Evolutionary conservation across 371 early-diverging fungal genomes (phyloP).

Genomic region (Choanephora cucurbitarum): DNA sequence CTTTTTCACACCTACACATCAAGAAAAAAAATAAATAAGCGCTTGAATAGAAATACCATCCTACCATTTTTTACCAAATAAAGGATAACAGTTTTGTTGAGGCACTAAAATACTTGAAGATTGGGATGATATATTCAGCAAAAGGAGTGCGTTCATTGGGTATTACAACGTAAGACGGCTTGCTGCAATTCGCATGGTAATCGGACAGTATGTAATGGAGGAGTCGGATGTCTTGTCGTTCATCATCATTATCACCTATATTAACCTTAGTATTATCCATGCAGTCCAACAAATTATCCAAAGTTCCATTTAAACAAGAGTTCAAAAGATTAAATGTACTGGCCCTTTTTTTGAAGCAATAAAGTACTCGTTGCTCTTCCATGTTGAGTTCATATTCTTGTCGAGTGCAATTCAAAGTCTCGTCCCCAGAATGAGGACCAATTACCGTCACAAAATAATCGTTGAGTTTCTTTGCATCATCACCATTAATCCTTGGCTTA

Average conservation of each 20-base stretch:
- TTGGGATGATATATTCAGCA: conserved; percentile 21
- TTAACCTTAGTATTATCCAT: conserved; percentile 9
- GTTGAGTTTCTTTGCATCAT: conserved; percentile 16
- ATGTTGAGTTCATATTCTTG: conserved; percentile 18
- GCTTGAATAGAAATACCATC: conserved; percentile 6
- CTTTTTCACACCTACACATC: conserved; percentile 21
- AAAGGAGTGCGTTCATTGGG: conserved; percentile 34
- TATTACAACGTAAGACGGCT: conserved; percentile 10
- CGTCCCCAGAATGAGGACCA: conserved; percentile 16
- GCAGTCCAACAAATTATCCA: conserved; percentile 9
- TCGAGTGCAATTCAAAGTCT: conserved; percentile 20
- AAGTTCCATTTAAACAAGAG: too few relatives aligned
- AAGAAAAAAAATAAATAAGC: conserved; percentile 1
- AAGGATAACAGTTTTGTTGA: conserved; percentile 1
- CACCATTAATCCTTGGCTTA: conserved; percentile 12
- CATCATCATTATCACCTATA: conserved; percentile 9
- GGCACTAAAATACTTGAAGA: conserved; percentile 31
- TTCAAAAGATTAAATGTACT: conserved; percentile 6
- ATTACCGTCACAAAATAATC: conserved; percentile 17
- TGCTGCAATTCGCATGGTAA: conserved; percentile 25
- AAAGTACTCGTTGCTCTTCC: conserved; percentile 14
- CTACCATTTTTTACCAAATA: conserved; percentile 16
- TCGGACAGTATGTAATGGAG: conserved; percentile 23
- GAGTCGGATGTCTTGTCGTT: conserved; percentile 9
- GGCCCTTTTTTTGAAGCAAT: conserved; percentile 19